These are phyloP conservation scores for Nepenthes alata DNA, from an alignment of 179 eudicot species.

Conservation along the genomic window DNA sequence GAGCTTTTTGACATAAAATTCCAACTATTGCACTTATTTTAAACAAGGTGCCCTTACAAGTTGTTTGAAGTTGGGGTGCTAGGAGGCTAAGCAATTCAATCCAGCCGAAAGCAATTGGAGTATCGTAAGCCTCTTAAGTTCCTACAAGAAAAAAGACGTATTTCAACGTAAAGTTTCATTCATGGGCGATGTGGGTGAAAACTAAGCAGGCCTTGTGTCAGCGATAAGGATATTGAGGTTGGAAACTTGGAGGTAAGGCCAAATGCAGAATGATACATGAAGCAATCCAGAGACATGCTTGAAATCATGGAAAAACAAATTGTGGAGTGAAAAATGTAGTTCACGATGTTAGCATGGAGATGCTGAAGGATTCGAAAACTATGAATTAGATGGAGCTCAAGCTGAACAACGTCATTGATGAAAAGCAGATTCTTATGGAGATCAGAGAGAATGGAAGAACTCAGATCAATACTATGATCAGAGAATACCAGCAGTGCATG, in stretches of 20 bases:
- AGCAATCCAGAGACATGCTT: constrained; percentile 45
- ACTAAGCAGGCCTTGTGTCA: no score
- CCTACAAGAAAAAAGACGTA: no score
- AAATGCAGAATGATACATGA: constrained; percentile 48
- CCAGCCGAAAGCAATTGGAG: no score
- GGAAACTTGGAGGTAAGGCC: constrained; percentile 61
- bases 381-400: constrained; percentile 36
- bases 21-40: no score
- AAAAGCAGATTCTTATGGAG: constrained; percentile 47
- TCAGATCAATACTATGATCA: constrained; percentile 38
- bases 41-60: no score
- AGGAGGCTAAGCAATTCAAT: no score
- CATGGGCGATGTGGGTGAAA: no score
- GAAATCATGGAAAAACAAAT: constrained; percentile 31
- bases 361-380: constrained; percentile 24
- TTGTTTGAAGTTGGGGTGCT: no score
- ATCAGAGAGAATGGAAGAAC: constrained; percentile 40
- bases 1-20: no score
- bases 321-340: constrained; percentile 38
- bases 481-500: constrained; percentile 39
- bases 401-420: constrained; percentile 28
- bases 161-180: no score
- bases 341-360: constrained; percentile 21
- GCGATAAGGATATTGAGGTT: constrained; percentile 8
- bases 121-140: no score